These are phyloP conservation scores for Penicillium sp. DNA, from an alignment of 2,329 filamentous ascomycete species.

Conservation along the genomic window DNA sequence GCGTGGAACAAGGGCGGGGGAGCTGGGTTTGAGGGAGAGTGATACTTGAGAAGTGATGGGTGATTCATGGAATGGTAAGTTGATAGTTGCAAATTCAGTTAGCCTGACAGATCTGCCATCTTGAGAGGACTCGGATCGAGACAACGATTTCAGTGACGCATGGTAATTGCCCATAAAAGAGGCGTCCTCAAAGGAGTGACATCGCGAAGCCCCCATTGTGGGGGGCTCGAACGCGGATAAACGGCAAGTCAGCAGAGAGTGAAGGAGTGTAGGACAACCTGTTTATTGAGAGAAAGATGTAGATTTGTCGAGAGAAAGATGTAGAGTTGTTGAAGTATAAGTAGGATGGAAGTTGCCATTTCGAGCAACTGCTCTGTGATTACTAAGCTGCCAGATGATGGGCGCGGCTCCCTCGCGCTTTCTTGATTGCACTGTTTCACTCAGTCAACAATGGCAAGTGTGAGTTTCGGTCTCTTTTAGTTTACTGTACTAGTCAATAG, in stretches of 20 bases:
- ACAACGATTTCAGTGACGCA: conserved; percentile 10
- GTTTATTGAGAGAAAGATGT: background rate
- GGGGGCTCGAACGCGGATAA: conserved; percentile 3
- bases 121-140: conserved; percentile 10
- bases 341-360: background rate
- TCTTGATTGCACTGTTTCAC: background rate
- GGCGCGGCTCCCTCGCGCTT: conserved; percentile 1
- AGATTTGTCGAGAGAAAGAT: background rate
- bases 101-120: conserved; percentile 3
- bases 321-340: conserved; percentile 4
- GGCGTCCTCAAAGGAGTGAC: conserved; percentile 25
- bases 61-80: conserved; percentile 14
- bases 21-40: conserved; percentile 1
- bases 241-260: background rate
- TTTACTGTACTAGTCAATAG: background rate
- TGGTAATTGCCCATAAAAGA: conserved; percentile 12
- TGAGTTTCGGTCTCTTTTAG: conserved; percentile 13
- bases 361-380: conserved; percentile 2
- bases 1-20: background rate
- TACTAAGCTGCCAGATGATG: conserved; percentile 7
- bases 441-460: conserved; percentile 29
- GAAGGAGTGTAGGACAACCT: conserved; percentile 19
- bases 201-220: conserved; percentile 25
- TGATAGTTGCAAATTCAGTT: conserved; percentile 17
- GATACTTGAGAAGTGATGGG: conserved; percentile 8